A percentile compares a stretch with the other conserved stretches of the same genome.
These are phyloP conservation scores for Ammopiptanthus mongolicus DNA, from an alignment of 306 rosid species.

Conservation along the genomic window DNA sequence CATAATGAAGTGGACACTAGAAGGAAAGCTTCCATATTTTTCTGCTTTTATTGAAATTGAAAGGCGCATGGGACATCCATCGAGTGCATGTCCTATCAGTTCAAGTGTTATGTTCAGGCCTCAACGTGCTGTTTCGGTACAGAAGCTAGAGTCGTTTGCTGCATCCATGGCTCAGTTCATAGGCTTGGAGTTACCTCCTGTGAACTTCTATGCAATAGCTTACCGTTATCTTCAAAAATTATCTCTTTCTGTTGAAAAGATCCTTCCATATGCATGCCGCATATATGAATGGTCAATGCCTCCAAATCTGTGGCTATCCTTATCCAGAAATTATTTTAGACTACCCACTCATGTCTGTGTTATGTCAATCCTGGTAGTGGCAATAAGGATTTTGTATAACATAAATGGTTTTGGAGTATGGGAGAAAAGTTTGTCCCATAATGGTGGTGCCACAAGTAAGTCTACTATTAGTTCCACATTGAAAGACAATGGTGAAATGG, in stretches of 20 bases:
- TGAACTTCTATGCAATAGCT: conserved; percentile 75
- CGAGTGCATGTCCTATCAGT: conserved; percentile 75
- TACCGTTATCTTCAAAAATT: conserved; percentile 50
- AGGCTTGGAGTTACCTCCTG: conserved; percentile 79
- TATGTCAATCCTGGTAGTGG: conserved; percentile 74
- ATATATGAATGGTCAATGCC: conserved; percentile 85
- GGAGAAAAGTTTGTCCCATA: conserved; percentile 62
- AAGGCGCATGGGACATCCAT: conserved; percentile 48
- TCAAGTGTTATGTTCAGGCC: conserved; percentile 72
- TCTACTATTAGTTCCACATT: not conserved
- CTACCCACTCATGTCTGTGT: conserved; percentile 81
- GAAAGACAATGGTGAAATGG: conserved; percentile 22
- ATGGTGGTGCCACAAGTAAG: conserved; percentile 24
- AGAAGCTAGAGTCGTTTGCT: conserved; percentile 62
- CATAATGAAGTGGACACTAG: conserved; percentile 66
- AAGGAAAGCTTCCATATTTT: conserved; percentile 87
- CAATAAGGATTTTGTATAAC: conserved; percentile 66
- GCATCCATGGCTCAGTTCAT: conserved; percentile 66
- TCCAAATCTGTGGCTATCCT: conserved; percentile 71
- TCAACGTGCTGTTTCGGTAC: conserved; percentile 47
- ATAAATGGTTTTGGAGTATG: conserved; percentile 83
- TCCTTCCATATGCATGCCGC: conserved; percentile 58
- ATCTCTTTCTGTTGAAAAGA: conserved; percentile 57
- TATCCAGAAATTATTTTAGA: conserved; percentile 55
- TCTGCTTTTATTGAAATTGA: conserved; percentile 77